phyloP scores from a whole-genome alignment of 371 early-diverging fungal species.

The Blakeslea trispora region DNA sequence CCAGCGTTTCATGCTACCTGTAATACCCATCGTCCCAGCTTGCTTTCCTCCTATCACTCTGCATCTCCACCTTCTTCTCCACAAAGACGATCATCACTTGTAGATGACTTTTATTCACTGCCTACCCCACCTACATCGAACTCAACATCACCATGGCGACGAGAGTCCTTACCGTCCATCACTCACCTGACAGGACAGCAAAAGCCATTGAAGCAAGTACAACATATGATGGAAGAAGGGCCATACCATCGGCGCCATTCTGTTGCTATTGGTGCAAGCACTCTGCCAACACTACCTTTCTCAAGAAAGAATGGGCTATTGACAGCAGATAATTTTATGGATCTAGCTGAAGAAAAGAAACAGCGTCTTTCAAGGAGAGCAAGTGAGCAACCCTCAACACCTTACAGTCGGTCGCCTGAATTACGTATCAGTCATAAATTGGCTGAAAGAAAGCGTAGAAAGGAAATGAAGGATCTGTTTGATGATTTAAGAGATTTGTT shows the following conservation, averaged over 20 bases:
- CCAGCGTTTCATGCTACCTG: conserved; percentile 28
- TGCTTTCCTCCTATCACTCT: conserved; percentile 27
- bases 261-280: conserved; percentile 1
- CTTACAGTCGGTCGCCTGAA: conserved; percentile 62
- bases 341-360: background rate
- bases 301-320: no score
- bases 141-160: conserved; percentile 22
- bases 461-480: conserved; percentile 80
- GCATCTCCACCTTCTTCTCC: conserved; percentile 33
- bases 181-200: conserved; percentile 23
- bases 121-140: background rate
- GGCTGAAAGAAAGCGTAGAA: conserved; percentile 77
- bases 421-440: conserved; percentile 69
- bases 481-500: conserved; percentile 69
- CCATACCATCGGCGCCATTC: conserved; percentile 13
- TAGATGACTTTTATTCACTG: background rate
- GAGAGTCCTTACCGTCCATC: conserved; percentile 40
- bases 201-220: background rate
- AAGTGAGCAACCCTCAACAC: conserved; percentile 27
- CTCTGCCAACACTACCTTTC: no score
- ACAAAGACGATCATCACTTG: conserved; percentile 26
- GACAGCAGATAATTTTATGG: no score
- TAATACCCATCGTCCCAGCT: conserved; percentile 14
- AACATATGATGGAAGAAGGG: no score
- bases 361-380: background rate